Evolutionary conservation across 1,139 yeast species (phyloP).

Genomic region (Zygosaccharomyces sapae): DNA sequence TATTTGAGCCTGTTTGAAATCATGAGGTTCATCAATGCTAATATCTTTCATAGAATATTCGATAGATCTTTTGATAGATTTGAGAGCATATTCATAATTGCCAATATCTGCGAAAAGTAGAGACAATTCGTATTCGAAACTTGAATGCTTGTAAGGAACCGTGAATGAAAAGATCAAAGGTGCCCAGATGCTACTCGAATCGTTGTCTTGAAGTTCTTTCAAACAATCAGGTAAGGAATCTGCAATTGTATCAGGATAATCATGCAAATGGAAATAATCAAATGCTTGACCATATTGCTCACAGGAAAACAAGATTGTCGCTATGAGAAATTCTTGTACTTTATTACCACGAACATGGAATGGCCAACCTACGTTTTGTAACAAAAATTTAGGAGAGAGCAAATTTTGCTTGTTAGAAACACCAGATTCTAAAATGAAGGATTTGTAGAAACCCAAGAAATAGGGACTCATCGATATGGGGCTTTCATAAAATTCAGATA

Average conservation of each 20-base stretch:
- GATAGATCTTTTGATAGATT: conserved; percentile 31
- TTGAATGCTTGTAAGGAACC: conserved; percentile 15
- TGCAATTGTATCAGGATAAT: conserved; percentile 19
- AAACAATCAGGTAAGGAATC: conserved; percentile 23
- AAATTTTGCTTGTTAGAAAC: conserved; percentile 5
- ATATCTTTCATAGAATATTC: conserved; percentile 24
- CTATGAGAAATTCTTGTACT: conserved; percentile 29
- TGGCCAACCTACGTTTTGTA: conserved; percentile 21
- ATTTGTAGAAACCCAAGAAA: conserved; percentile 22
- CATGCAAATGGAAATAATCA: conserved; percentile 25
- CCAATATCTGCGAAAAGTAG: conserved; percentile 18
- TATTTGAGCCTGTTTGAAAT: conserved; percentile 27
- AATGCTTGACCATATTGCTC: conserved; percentile 27
- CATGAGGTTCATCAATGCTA: conserved; percentile 21
- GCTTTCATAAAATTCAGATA: conserved; percentile 19
- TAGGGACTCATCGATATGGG: conserved; percentile 21
- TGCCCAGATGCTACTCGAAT: conserved; percentile 22
- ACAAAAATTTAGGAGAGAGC: conserved; percentile 15
- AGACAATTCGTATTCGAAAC: conserved; percentile 25
- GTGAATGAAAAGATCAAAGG: conserved; percentile 22
- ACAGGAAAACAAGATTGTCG: conserved; percentile 28
- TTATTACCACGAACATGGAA: conserved; percentile 23
- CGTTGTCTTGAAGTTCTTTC: conserved; percentile 15
- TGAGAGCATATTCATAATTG: conserved; percentile 24
- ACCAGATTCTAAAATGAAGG: conserved; percentile 18